phyloP scores from a whole-genome alignment of 1,284 basidiomycete genomes.

The Xanthoconium separans region DNA sequence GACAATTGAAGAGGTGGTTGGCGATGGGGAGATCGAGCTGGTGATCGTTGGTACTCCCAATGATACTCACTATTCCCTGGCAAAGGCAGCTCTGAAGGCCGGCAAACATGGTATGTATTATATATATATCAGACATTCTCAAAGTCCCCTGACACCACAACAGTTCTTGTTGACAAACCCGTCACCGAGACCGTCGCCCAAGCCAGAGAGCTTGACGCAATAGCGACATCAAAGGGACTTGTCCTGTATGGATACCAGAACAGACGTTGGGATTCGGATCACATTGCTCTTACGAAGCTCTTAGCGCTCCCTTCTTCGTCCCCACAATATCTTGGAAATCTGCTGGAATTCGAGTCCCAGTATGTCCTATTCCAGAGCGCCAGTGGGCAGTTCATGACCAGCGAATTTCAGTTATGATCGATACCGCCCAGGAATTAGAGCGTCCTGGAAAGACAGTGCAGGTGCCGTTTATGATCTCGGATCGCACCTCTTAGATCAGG shows the following conservation, averaged over 20 bases:
- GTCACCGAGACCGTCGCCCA: constrained; percentile 66
- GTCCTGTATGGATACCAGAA: constrained; percentile 82
- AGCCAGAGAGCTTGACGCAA: constrained; percentile 62
- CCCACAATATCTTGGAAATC: constrained; percentile 55
- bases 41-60: constrained; percentile 79
- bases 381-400: not conserved
- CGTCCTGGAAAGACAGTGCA: constrained; percentile 71
- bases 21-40: constrained; percentile 62
- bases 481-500: constrained; percentile 76
- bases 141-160: constrained; percentile 1
- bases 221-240: constrained; percentile 66
- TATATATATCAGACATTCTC: not conserved
- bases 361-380: constrained; percentile 32
- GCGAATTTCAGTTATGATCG: constrained; percentile 64
- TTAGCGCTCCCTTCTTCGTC: constrained; percentile 53
- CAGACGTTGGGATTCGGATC: constrained; percentile 82
- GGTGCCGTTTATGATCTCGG: constrained; percentile 67
- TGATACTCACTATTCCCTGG: constrained; percentile 73
- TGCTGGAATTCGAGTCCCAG: constrained; percentile 79
- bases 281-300: constrained; percentile 69
- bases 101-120: constrained; percentile 73
- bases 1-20: constrained; percentile 54
- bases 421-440: constrained; percentile 63
- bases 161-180: constrained; percentile 84
- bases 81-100: constrained; percentile 63